A percentile compares a stretch with the other conserved stretches of the same genome.
These are phyloP conservation scores for Malassezia caprae DNA, from an alignment of 1,284 basidiomycete genomes.

Conservation along the genomic window DNA sequence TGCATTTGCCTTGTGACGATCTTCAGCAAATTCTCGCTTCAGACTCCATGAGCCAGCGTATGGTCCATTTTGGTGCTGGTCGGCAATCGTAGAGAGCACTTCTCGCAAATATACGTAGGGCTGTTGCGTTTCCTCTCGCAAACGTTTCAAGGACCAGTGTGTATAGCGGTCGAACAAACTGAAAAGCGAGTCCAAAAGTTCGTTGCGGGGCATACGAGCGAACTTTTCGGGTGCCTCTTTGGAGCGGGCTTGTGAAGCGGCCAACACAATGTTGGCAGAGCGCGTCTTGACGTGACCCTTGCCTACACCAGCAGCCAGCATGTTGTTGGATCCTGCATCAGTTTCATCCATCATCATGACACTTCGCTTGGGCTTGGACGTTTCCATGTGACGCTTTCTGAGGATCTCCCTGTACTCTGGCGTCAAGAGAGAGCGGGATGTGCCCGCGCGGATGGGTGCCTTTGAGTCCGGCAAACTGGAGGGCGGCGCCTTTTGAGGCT, in stretches of 20 bases:
- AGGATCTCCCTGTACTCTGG: conserved; percentile 51
- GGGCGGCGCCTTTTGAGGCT: conserved; percentile 21
- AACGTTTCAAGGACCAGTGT: conserved; percentile 70
- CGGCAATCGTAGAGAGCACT: conserved; percentile 68
- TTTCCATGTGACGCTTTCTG: conserved; percentile 48
- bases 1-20: background rate
- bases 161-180: conserved; percentile 65
- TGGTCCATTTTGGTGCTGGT: conserved; percentile 66
- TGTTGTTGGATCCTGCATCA: conserved; percentile 46
- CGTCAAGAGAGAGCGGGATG: conserved; percentile 27
- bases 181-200: conserved; percentile 78
- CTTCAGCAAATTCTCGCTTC: conserved; percentile 32
- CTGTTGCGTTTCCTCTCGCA: conserved; percentile 74
- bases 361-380: conserved; percentile 50
- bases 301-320: conserved; percentile 43
- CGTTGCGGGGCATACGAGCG: conserved; percentile 77
- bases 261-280: conserved; percentile 22
- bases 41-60: conserved; percentile 51
- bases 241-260: conserved; percentile 8
- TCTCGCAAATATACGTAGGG: conserved; percentile 85
- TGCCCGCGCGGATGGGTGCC: conserved; percentile 35
- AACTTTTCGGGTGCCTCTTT: conserved; percentile 56
- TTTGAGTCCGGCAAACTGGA: background rate
- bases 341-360: conserved; percentile 50
- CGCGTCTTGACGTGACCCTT: conserved; percentile 26